A percentile compares a stretch with the other conserved stretches of the same genome.
These are phyloP conservation scores for Lactarius tabidus DNA, from an alignment of 768 basidiomycete genomes.

Conservation along the genomic window DNA sequence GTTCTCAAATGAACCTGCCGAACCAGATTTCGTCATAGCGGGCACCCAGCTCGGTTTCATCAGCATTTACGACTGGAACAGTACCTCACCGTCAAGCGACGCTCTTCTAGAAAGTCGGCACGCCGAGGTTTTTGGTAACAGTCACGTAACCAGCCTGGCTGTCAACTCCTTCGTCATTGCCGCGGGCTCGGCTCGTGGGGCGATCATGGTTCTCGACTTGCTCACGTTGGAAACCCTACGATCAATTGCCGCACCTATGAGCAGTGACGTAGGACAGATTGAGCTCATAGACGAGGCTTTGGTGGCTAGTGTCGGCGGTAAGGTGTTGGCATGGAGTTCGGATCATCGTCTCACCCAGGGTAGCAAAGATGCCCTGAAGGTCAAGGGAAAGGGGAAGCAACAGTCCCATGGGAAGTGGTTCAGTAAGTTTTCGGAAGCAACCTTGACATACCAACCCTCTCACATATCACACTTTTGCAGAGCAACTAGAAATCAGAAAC, in stretches of 20 bases:
- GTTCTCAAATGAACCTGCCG: constrained; percentile 38
- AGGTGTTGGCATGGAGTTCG: constrained; percentile 66
- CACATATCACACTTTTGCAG: constrained; percentile 35
- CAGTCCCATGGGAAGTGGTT: constrained; percentile 35
- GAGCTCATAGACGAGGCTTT: constrained; percentile 52
- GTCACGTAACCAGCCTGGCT: constrained; percentile 57
- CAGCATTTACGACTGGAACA: constrained; percentile 54
- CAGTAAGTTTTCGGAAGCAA: constrained; percentile 31
- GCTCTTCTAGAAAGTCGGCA: constrained; percentile 38
- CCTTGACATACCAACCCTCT: too few relatives aligned
- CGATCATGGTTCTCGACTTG: constrained; percentile 59
- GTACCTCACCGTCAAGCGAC: constrained; percentile 18
- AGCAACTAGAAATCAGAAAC: constrained; percentile 58
- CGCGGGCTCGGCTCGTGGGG: constrained; percentile 62
- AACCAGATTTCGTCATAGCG: constrained; percentile 50
- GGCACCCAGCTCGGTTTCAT: constrained; percentile 67
- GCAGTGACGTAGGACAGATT: constrained; percentile 50
- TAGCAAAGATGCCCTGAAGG: constrained; percentile 29
- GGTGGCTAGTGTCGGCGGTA: constrained; percentile 55
- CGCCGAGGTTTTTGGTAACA: constrained; percentile 64
- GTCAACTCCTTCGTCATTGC: constrained; percentile 58
- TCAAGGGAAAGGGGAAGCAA: constrained; percentile 27
- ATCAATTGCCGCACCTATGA: constrained; percentile 45
- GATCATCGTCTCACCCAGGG: constrained; percentile 42
- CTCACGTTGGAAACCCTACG: constrained; percentile 57